Evolutionary conservation across 768 basidiomycete species (phyloP).

Genomic region (Cystofilobasidium ferigula): DNA sequence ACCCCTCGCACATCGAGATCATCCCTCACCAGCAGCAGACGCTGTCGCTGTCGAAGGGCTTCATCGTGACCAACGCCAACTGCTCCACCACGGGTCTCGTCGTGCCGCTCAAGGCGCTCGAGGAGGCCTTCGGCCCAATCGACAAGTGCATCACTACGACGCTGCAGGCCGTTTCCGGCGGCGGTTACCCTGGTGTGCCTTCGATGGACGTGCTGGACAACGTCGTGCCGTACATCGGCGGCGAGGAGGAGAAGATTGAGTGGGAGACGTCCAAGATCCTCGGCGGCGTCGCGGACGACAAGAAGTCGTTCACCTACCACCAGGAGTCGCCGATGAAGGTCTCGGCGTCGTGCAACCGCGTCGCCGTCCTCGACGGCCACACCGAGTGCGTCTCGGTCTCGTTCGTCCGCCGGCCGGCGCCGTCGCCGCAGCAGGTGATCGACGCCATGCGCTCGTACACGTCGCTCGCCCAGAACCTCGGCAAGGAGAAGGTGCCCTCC

Average conservation of each 20-base stretch:
- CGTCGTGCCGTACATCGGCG: slow-evolving; percentile 82
- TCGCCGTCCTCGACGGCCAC: slow-evolving; percentile 92
- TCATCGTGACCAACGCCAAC: slow-evolving; percentile 97
- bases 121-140: slow-evolving; percentile 84
- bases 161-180: slow-evolving; percentile 94
- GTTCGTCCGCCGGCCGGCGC: slow-evolving; percentile 67
- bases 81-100: slow-evolving; percentile 91
- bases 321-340: slow-evolving; percentile 66
- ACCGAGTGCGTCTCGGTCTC: slow-evolving; percentile 78
- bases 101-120: slow-evolving; percentile 80
- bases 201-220: slow-evolving; percentile 89
- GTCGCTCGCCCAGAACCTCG: slow-evolving; percentile 60
- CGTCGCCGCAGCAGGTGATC: slow-evolving; percentile 74
- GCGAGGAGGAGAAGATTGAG: slow-evolving; percentile 91
- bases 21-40: slow-evolving; percentile 66
- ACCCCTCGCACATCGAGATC: slow-evolving; percentile 71
- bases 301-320: slow-evolving; percentile 73
- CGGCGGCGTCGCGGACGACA: slow-evolving; percentile 56
- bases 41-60: slow-evolving; percentile 57
- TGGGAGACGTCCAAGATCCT: slow-evolving; percentile 98
- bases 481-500: slow-evolving; percentile 53
- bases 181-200: slow-evolving; percentile 90
- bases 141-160: slow-evolving; percentile 85
- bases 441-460: slow-evolving; percentile 65
- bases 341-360: slow-evolving; percentile 86